phyloP scores from a whole-genome alignment of 192 early-diverging fungal species.

The Linnemannia hyalina region DNA sequence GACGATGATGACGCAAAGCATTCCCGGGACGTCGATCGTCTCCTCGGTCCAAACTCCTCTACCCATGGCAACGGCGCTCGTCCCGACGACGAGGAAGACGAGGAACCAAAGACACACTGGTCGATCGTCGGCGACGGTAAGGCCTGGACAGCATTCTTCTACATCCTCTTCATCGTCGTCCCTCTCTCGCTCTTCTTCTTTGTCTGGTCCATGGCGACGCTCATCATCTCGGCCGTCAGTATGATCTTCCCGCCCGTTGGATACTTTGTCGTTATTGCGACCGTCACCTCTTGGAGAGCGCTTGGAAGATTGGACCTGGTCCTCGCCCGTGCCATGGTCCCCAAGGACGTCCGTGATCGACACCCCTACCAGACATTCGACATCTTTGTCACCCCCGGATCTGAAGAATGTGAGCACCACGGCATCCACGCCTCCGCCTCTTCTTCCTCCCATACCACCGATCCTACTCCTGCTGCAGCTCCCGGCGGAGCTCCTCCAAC shows the following conservation, averaged over 20 bases:
- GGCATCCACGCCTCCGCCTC: neutral
- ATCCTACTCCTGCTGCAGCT: neutral
- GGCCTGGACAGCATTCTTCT: constrained; percentile 31
- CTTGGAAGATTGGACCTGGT: constrained; percentile 37
- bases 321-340: constrained; percentile 13
- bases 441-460: neutral
- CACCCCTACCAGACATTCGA: constrained; percentile 3
- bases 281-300: constrained; percentile 46
- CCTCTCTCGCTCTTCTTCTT: constrained; percentile 43
- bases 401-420: neutral
- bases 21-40: constrained; percentile 35
- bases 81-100: neutral
- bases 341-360: constrained; percentile 10
- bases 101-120: constrained; percentile 38
- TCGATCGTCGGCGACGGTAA: constrained; percentile 20
- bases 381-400: constrained; percentile 20
- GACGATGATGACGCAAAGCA: constrained; percentile 31
- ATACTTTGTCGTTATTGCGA: constrained; percentile 27
- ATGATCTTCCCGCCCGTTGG: constrained; percentile 42
- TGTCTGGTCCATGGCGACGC: constrained; percentile 34
- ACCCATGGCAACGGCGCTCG: neutral
- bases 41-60: constrained; percentile 8
- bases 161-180: constrained; percentile 17
- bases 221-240: constrained; percentile 5
- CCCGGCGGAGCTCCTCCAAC: neutral